Base-by-base conservation (phyloP, 805 yeast species). In the Kodamaea kaohsiungensis region DNA sequence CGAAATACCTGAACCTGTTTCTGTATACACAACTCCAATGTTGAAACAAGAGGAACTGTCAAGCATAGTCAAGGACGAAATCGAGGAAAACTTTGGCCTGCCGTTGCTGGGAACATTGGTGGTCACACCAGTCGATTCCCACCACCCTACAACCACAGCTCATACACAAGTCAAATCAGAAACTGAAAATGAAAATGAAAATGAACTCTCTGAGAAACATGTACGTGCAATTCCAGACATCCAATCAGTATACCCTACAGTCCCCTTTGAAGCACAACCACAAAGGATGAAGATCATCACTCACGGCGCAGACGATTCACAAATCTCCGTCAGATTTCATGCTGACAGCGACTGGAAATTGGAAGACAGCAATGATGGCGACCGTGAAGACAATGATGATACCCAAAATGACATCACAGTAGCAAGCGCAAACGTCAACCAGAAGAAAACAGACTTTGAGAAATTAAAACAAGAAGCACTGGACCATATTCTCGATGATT, bases 301-400 rank as follows among this genome's bases (percentile, higher is more conserved):
- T 13, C 49, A 50, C 16, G 48, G 48, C n/a, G 43, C 40, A 6
- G 54, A 52, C 15, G 54, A 52, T 17, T 56, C 61, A 10, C 53
- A 49, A 17, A 46, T 48, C 2, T 66, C 70, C 4, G 60, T 72
- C 19, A 53, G 70, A 39, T 69, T 67, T 54, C 71, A 71, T 46
- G 63, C 70, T 51, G 75, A 71, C 51, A 61, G 68, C 35, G 72
- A 67, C 33, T 72, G 76, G 76, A 71, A 70, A 57, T 64, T 68
- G 42, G 76, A 72, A 51, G 71, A 71, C 52, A 71, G 76, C 48
- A 64, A 71, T 47, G 77, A 72, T 59, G 77, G 76, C 10, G 77
- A 72, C 48, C 59, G 65, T 45, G 77, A 72, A 58, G 77, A 72
- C 51, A 72, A 72, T 56, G 70, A 65, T 9, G 57, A 53, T 39